Percentiles rank a stretch among this genome's conserved stretches.
Evolutionary conservation across 495 filamentous ascomycete genomes (phyloP).

Genomic region (Penicillium bovifimosum): DNA sequence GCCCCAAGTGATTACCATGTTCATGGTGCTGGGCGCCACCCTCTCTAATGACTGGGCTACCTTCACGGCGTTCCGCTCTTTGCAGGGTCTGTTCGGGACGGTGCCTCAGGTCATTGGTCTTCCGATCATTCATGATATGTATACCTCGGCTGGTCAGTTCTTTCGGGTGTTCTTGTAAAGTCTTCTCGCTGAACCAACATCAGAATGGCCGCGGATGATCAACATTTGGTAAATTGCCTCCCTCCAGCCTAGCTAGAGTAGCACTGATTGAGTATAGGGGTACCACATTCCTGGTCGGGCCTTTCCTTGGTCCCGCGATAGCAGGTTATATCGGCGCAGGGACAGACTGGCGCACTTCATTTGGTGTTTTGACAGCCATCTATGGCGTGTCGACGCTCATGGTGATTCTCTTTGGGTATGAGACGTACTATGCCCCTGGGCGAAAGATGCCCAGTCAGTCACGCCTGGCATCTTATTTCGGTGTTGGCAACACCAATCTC

Average conservation of each 20-base stretch:
- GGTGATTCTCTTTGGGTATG: constrained; percentile 42
- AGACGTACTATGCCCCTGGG: constrained; percentile 40
- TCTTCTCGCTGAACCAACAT: neutral
- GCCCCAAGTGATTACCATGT: constrained; percentile 44
- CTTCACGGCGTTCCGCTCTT: constrained; percentile 47
- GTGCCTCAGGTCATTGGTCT: constrained; percentile 44
- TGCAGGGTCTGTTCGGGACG: constrained; percentile 48
- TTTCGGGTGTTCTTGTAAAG: neutral
- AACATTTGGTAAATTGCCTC: constrained; percentile 36
- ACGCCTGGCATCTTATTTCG: constrained; percentile 39
- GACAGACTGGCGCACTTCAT: constrained; percentile 38
- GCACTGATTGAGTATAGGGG: constrained; percentile 22
- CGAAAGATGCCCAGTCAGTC: constrained; percentile 5
- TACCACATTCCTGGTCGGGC: constrained; percentile 41
- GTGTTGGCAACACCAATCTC: constrained; percentile 41
- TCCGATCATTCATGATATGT: constrained; percentile 44
- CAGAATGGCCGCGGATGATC: constrained; percentile 45
- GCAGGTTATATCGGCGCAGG: constrained; percentile 35
- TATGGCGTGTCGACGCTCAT: constrained; percentile 39
- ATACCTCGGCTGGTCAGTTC: constrained; percentile 32
- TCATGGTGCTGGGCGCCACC: constrained; percentile 44
- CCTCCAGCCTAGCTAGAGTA: neutral
- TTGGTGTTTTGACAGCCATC: constrained; percentile 42
- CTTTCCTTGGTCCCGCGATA: constrained; percentile 43
- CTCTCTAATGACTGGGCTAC: constrained; percentile 38